Conservation (phyloP, 495 filamentous ascomycete species). For the Penicillium daleae region DNA sequence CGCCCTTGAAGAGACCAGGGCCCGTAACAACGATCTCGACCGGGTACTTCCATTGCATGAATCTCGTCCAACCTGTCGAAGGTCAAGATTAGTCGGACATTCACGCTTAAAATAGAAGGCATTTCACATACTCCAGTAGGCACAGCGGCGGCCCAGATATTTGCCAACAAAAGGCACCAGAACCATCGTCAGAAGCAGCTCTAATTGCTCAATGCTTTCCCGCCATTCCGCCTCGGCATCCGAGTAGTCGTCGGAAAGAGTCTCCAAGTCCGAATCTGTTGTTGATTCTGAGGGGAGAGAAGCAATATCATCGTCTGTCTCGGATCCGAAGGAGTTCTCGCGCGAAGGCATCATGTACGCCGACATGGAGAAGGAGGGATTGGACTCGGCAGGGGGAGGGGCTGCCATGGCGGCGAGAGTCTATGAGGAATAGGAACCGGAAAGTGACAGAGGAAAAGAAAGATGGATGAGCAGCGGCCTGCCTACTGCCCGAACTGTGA, state of each 20-base stretch:
- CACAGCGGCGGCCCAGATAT: conserved; percentile 89
- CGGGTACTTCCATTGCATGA: conserved; percentile 80
- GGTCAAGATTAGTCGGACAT: background rate
- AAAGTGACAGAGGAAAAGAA: conserved; percentile 12
- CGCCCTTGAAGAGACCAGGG: conserved; percentile 61
- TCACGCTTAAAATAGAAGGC: background rate
- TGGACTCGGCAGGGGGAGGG: conserved; percentile 37
- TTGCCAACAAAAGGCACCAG: conserved; percentile 91
- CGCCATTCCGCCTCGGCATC: conserved; percentile 95
- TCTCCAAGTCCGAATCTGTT: conserved; percentile 58
- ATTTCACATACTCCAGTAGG: conserved; percentile 80
- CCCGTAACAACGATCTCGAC: conserved; percentile 64
- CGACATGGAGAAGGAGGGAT: conserved; percentile 49
- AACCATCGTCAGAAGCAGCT: conserved; percentile 91
- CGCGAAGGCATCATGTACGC: conserved; percentile 46
- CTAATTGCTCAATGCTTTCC: conserved; percentile 87
- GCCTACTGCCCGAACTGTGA: conserved; percentile 40
- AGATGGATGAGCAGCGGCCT: conserved; percentile 41
- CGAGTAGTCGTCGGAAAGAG: conserved; percentile 60
- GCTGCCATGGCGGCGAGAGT: conserved; percentile 33
- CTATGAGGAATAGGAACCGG: conserved; percentile 16
- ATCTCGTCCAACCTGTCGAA: conserved; percentile 68
- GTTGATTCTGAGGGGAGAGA: conserved; percentile 78
- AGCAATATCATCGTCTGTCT: conserved; percentile 70
- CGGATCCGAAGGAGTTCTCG: conserved; percentile 42